Conservation (phyloP, 2,329 filamentous ascomycete genomes). For the Akanthomyces uredinophilus region DNA sequence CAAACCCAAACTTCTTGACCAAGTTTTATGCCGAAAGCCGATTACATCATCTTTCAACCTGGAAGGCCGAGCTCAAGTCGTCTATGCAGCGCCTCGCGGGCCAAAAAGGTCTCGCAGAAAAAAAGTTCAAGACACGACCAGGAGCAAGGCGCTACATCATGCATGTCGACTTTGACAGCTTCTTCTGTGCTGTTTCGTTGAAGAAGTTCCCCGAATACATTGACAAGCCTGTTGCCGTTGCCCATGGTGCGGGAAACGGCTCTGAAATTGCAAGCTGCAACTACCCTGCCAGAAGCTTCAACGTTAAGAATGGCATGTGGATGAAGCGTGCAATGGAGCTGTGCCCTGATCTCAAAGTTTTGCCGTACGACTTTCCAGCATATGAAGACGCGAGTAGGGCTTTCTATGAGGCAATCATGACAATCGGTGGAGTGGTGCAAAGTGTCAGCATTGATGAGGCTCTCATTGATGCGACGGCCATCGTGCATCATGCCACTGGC, state of each 20-base stretch:
- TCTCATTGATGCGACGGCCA: conserved; percentile 71
- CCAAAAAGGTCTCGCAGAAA: conserved; percentile 52
- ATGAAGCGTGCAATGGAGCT: conserved; percentile 84
- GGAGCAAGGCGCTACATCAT: conserved; percentile 76
- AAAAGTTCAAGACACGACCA: conserved; percentile 46
- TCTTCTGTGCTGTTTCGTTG: conserved; percentile 88
- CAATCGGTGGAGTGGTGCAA: conserved; percentile 77
- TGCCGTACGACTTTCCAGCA: conserved; percentile 93
- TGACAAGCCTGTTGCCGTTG: conserved; percentile 80
- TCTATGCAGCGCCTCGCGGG: conserved; percentile 75
- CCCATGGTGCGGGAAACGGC: conserved; percentile 76
- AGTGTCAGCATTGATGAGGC: conserved; percentile 97
- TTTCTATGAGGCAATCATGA: conserved; percentile 82
- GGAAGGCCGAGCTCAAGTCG: conserved; percentile 93
- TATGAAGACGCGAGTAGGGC: conserved; percentile 86
- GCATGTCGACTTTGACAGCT: conserved; percentile 97
- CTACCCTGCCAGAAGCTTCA: conserved; percentile 79
- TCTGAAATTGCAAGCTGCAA: conserved; percentile 98
- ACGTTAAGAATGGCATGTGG: conserved; percentile 98
- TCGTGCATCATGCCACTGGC: conserved; percentile 61
- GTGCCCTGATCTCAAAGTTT: conserved; percentile 77
- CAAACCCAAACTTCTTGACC: conserved; percentile 87
- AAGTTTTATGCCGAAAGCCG: conserved; percentile 95
- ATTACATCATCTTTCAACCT: conserved; percentile 88
- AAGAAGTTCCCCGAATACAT: conserved; percentile 70